Percentiles rank a stretch among this genome's conserved stretches.
Conservation (phyloP, 2,329 filamentous ascomycete species). For the Escovopsis sp. region DNA sequence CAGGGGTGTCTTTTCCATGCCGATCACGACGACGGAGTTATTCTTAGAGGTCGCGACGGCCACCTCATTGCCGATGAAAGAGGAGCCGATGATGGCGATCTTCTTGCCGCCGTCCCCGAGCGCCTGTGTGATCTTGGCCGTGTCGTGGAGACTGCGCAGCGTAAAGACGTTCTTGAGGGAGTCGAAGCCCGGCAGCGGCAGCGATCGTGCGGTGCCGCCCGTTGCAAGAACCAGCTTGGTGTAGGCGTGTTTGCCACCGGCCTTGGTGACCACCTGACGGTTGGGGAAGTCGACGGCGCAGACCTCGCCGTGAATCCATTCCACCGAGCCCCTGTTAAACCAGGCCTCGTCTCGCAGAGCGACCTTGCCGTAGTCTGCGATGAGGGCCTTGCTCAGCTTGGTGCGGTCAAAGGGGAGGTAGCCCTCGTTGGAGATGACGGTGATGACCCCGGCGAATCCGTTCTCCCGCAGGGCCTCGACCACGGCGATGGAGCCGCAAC, state of each 20-base stretch:
- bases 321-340: constrained; percentile 49
- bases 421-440: constrained; percentile 70
- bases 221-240: constrained; percentile 83
- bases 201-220: constrained; percentile 58
- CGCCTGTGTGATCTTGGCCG: constrained; percentile 60
- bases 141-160: constrained; percentile 62
- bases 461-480: constrained; percentile 70
- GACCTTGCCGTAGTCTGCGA: constrained; percentile 66
- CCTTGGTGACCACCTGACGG: constrained; percentile 61
- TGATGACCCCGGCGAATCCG: constrained; percentile 67
- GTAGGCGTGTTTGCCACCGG: constrained; percentile 58
- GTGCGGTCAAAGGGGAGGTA: constrained; percentile 83
- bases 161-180: constrained; percentile 77
- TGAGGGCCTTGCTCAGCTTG: constrained; percentile 86
- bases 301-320: constrained; percentile 48
- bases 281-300: constrained; percentile 58
- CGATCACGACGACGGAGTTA: constrained; percentile 74
- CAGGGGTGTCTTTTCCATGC: constrained; percentile 74
- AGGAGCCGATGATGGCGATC: constrained; percentile 79
- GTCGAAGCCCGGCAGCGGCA: constrained; percentile 77
- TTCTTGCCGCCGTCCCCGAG: constrained; percentile 80
- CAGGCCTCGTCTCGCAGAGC: constrained; percentile 62
- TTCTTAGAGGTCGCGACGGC: constrained; percentile 66
- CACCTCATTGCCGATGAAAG: constrained; percentile 98
- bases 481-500: constrained; percentile 67